Evolutionary conservation across 2,329 filamentous ascomycete species (phyloP).

Genomic region (Penicillium brasilianum): DNA sequence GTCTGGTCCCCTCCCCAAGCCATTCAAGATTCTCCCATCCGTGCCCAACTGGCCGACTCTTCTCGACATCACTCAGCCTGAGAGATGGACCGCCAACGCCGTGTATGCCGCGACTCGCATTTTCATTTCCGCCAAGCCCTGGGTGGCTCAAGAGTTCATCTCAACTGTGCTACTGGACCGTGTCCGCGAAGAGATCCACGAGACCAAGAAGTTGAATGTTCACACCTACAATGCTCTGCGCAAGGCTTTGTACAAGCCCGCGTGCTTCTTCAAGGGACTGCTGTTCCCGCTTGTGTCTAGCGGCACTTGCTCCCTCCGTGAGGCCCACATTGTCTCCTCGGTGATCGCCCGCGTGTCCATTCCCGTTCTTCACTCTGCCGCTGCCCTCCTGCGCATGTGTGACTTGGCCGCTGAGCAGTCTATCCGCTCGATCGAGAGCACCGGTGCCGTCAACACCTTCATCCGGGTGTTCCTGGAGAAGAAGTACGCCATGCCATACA

Average conservation of each 20-base stretch:
- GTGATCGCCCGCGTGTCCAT: constrained; percentile 85
- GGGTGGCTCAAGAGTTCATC: constrained; percentile 81
- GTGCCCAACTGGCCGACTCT: constrained; percentile 92
- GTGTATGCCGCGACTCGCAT: constrained; percentile 89
- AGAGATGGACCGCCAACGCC: constrained; percentile 77
- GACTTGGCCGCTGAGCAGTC: constrained; percentile 94
- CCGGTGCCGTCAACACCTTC: constrained; percentile 92
- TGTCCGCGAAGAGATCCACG: constrained; percentile 91
- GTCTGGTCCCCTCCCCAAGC: constrained; percentile 94
- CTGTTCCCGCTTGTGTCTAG: constrained; percentile 86
- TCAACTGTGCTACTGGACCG: constrained; percentile 84
- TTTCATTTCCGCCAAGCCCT: constrained; percentile 83
- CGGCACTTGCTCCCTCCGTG: constrained; percentile 87
- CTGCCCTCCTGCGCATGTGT: constrained; percentile 87
- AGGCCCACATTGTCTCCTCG: constrained; percentile 88
- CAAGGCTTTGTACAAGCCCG: constrained; percentile 90
- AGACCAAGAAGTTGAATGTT: constrained; percentile 93
- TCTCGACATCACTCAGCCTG: constrained; percentile 80
- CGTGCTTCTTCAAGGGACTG: constrained; percentile 95
- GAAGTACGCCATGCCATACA: constrained; percentile 93
- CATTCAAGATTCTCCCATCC: constrained; percentile 94
- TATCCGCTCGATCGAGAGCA: constrained; percentile 75
- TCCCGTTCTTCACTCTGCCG: constrained; percentile 88
- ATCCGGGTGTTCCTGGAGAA: constrained; percentile 93
- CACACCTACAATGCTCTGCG: constrained; percentile 94